Evolutionary conservation across 2,329 filamentous ascomycete genomes (phyloP), one percentile per base, ranked within the genome.

Genomic region (Diaporthe sp.): DNA sequence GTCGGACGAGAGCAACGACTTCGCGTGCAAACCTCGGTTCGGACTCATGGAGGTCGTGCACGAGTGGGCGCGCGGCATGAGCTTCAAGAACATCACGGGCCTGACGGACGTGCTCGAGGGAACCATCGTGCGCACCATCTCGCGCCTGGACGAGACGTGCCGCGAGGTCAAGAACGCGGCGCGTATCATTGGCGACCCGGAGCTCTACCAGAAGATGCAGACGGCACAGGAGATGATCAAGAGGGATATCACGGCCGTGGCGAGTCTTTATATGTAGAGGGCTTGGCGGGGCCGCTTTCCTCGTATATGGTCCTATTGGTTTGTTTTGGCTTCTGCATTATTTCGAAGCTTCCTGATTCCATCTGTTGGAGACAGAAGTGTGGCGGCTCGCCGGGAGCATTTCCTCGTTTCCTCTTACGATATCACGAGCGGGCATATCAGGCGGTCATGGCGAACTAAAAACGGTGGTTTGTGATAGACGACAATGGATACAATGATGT

Each of bases 21-120:
- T 98, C 81, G 94, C 94, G 49, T 95, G 92, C 76, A 90, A 93
- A 73, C 95, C 96, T 2, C 91, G 96, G 13, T 99, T 99, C 82
- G 97, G 96, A 1, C 90, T 99, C 74, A 95, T 98, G 82, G 97
- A 99, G 84, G 97, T 99, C 0, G 97, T 99, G 46, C 98, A 98
- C 83, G 97, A 99, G 84, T 99, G 97, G 97, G 97, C 97, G 13
- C 89, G 95, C 68, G 97, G 97, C 37, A 98, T 98, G 95, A 96
- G 94, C 71, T 99, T 99, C 89, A 98, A 97, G 85, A 96, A 97
- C 78, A 99, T 99, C 79, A 98, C 96, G 0, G 94, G 96, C 79
- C 86, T 99, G 82, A 99, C 97, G 10, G 96, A 98, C 83, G 96
- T 99, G 74, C 92, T 98, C 80, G 97, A 99, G 84, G 97, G 97